Conservation (phyloP, 495 filamentous ascomycete genomes). For the Pseudomonodictys pantanalensis region DNA sequence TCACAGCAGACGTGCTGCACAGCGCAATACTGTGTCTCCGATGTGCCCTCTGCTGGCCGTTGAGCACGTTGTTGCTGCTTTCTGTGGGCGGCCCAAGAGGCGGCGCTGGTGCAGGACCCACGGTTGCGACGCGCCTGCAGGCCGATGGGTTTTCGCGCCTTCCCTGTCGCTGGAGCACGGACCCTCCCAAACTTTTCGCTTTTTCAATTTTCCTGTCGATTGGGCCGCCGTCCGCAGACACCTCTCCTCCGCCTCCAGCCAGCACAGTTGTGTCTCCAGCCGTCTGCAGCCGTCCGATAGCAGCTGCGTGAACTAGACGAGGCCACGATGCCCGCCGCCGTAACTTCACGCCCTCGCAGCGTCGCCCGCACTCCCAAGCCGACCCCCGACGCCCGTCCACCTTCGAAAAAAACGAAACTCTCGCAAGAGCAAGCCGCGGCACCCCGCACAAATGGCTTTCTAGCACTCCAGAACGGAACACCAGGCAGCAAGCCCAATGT, state of each 20-base stretch:
- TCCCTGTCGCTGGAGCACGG: not conserved
- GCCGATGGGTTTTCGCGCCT: not conserved
- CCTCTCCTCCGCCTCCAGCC: constrained; percentile 4
- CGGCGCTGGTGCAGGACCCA: too few species aligned
- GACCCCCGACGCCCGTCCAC: constrained; percentile 20
- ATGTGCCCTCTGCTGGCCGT: too few species aligned
- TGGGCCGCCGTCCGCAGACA: constrained; percentile 11
- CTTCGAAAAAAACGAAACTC: constrained; percentile 31
- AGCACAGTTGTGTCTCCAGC: constrained; percentile 7
- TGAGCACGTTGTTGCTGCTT: too few species aligned
- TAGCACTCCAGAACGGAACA: constrained; percentile 21
- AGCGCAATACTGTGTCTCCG: too few species aligned
- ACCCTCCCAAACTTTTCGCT: not conserved
- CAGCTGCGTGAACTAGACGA: constrained; percentile 7
- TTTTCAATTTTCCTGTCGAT: constrained; percentile 23
- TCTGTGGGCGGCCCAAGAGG: too few species aligned
- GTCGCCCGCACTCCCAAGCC: not conserved
- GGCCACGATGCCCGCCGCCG: constrained; percentile 16
- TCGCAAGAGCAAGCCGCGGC: constrained; percentile 11
- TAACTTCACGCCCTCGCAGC: constrained; percentile 20
- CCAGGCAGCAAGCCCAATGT: constrained; percentile 8
- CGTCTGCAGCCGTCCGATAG: not conserved
- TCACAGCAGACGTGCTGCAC: not conserved
- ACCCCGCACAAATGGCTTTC: constrained; percentile 17
- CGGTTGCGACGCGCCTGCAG: not conserved